Evolutionary conservation across 116 monocot species (phyloP).

Genomic region (Zostera marina): DNA sequence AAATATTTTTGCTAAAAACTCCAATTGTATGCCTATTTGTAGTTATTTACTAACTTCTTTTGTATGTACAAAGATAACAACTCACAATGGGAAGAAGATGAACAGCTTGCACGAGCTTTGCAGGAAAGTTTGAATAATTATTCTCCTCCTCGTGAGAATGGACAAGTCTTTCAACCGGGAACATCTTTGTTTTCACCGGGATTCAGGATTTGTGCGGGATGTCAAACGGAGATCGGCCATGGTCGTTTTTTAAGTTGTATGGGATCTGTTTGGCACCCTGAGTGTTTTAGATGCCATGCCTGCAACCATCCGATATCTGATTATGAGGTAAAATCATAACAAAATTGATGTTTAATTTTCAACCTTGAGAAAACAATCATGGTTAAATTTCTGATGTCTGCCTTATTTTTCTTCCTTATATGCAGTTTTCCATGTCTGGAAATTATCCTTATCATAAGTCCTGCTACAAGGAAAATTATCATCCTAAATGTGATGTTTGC

Average conservation of each 20-base stretch:
- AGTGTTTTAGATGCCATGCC: constrained; percentile 74
- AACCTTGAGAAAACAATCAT: neutral
- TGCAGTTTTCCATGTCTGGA: constrained; percentile 76
- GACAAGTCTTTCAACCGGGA: constrained; percentile 25
- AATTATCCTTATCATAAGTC: constrained; percentile 73
- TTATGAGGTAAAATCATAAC: constrained; percentile 33
- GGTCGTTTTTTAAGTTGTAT: constrained; percentile 76
- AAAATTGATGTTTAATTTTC: constrained; percentile 16
- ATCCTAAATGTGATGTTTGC: constrained; percentile 95
- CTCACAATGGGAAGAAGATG: constrained; percentile 64
- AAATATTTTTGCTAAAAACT: neutral
- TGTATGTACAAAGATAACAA: constrained; percentile 20
- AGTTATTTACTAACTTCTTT: neutral
- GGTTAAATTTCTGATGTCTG: neutral
- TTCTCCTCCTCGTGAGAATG: constrained; percentile 48
- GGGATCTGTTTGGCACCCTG: constrained; percentile 79
- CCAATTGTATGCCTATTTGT: neutral
- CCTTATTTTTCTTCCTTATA: neutral
- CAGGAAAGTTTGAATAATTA: constrained; percentile 64
- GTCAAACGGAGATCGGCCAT: constrained; percentile 52
- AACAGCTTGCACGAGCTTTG: constrained; percentile 71
- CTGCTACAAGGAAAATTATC: constrained; percentile 72
- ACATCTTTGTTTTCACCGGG: constrained; percentile 19
- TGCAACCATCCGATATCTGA: constrained; percentile 71
- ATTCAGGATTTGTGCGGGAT: constrained; percentile 74